phyloP scores from a whole-genome alignment of 2,329 filamentous ascomycete genomes.

The Aaosphaeria pasadenensis region DNA sequence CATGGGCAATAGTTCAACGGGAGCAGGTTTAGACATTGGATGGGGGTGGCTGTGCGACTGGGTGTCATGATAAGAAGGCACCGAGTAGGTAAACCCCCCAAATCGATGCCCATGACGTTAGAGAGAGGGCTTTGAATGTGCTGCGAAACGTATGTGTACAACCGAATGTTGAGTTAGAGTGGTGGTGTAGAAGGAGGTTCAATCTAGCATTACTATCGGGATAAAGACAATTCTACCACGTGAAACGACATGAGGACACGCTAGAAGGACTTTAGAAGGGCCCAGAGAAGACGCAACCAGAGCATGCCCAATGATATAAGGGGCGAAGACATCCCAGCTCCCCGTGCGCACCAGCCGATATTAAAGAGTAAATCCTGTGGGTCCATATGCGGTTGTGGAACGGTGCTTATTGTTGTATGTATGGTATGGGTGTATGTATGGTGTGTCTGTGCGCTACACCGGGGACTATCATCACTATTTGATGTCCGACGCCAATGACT shows the following conservation, averaged over 20 bases:
- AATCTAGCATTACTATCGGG: not conserved
- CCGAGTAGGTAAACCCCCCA: no score
- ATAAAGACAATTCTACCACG: not conserved
- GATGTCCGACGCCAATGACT: slow-evolving; percentile 14
- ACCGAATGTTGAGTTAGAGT: no score
- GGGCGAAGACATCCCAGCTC: slow-evolving; percentile 1
- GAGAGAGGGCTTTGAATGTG: no score
- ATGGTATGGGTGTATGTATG: slow-evolving; percentile 2
- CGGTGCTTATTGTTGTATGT: slow-evolving; percentile 18
- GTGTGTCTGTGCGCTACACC: slow-evolving; percentile 2
- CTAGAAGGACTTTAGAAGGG: not conserved
- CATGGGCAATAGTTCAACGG: no score
- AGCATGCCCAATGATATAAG: not conserved
- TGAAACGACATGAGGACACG: not conserved
- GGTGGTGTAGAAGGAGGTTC: no score
- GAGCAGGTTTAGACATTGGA: no score
- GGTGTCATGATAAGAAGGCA: no score
- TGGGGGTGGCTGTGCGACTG: no score
- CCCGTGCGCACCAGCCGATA: slow-evolving; percentile 13
- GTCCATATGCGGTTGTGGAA: slow-evolving; percentile 6
- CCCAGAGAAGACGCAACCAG: not conserved
- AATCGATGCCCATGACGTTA: no score
- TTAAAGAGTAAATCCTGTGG: slow-evolving; percentile 18
- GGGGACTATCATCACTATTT: slow-evolving; percentile 15
- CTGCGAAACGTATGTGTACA: no score